phyloP scores from a whole-genome alignment of 352 stramenopile species.

The Phytophthora ohioensis region DNA sequence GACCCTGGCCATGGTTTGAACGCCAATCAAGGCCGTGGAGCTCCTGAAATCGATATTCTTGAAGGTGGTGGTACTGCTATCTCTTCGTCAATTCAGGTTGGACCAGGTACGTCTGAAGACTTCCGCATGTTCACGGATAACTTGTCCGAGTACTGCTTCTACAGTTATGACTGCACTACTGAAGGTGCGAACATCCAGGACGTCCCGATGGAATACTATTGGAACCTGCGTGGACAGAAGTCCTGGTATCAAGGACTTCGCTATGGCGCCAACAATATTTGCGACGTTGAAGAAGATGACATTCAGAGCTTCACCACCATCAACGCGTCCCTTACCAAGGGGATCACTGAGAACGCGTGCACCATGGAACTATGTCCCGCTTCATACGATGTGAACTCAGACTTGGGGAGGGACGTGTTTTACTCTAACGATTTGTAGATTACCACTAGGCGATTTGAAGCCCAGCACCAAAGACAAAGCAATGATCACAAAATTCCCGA shows the following conservation, averaged over 20 bases:
- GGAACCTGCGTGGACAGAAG: constrained; percentile 30
- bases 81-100: constrained; percentile 65
- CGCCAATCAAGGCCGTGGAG: constrained; percentile 37
- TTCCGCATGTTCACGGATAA: constrained; percentile 43
- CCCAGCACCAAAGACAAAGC: too few relatives aligned
- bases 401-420: constrained; percentile 27
- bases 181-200: too few relatives aligned
- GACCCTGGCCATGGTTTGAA: constrained; percentile 93
- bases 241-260: constrained; percentile 70
- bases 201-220: too few relatives aligned
- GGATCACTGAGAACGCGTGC: constrained; percentile 59
- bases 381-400: constrained; percentile 58
- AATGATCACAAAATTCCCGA: too few relatives aligned
- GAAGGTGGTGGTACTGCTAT: too few relatives aligned
- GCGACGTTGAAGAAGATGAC: constrained; percentile 20
- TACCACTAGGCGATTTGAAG: too few relatives aligned
- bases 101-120: constrained; percentile 63
- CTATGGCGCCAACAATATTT: constrained; percentile 67
- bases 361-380: constrained; percentile 41
- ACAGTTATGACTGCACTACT: too few relatives aligned
- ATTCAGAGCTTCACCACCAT: constrained; percentile 19
- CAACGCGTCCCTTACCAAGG: constrained; percentile 34
- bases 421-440: too few relatives aligned
- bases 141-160: background rate
- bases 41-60: too few relatives aligned